A percentile compares a stretch with the other conserved stretches of the same genome.
These are phyloP conservation scores for Trichoderma sp. DNA, from an alignment of 2,329 filamentous ascomycete species.

Conservation along the genomic window DNA sequence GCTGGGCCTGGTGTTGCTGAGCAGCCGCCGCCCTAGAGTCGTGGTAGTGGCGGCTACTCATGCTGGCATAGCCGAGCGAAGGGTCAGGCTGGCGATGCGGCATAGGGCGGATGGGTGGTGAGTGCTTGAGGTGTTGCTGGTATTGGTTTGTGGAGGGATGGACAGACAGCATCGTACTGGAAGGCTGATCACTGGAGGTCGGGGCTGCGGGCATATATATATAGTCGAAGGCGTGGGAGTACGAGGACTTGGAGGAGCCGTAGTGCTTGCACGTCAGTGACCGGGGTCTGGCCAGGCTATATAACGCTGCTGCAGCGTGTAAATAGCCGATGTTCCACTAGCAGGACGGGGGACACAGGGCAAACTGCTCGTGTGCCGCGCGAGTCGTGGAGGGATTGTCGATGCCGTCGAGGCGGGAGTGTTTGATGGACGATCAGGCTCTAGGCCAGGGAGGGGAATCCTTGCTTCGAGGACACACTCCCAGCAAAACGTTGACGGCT, in stretches of 20 bases:
- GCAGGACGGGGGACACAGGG: too few species aligned
- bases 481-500: slow-evolving; percentile 20
- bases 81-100: slow-evolving; percentile 34
- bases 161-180: slow-evolving; percentile 34
- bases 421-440: slow-evolving; percentile 21
- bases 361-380: too few species aligned
- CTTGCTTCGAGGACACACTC: slow-evolving; percentile 6
- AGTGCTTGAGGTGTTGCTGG: slow-evolving; percentile 26
- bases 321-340: slow-evolving; percentile 1
- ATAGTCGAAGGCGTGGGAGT: background rate
- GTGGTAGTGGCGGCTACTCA: slow-evolving; percentile 27
- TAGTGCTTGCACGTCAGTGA: slow-evolving; percentile 17
- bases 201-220: slow-evolving; percentile 31
- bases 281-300: slow-evolving; percentile 13
- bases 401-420: slow-evolving; percentile 1
- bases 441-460: slow-evolving; percentile 21
- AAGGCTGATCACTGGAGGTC: slow-evolving; percentile 8
- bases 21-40: slow-evolving; percentile 32
- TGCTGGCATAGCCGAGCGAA: slow-evolving; percentile 27
- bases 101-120: slow-evolving; percentile 29
- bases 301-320: slow-evolving; percentile 18
- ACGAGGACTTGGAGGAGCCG: slow-evolving; percentile 4
- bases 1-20: slow-evolving; percentile 32
- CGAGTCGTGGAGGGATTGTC: slow-evolving; percentile 14
- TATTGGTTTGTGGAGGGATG: slow-evolving; percentile 29